These are phyloP conservation scores for Chaetoceros muelleri DNA, from an alignment of 108 stramenopile species.

Conservation along the genomic window DNA sequence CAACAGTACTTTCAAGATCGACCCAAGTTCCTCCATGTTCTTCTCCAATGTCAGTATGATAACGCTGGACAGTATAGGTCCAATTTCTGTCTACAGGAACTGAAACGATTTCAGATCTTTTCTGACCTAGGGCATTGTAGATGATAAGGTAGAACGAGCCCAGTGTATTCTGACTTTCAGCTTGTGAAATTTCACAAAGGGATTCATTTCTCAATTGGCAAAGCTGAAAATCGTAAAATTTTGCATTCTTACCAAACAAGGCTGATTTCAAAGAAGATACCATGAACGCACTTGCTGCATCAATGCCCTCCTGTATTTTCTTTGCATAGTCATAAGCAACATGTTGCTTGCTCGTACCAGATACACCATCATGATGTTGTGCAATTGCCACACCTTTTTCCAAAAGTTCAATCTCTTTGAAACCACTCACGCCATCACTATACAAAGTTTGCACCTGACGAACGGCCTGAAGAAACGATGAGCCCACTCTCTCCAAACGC, in stretches of 20 bases:
- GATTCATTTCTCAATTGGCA: conserved; percentile 83
- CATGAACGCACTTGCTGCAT: conserved; percentile 36
- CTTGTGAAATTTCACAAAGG: conserved; percentile 49
- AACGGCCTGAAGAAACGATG: conserved; percentile 59
- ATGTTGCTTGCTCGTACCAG: conserved; percentile 85
- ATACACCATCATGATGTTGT: conserved; percentile 89
- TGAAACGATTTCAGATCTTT: conserved; percentile 29
- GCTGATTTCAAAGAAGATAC: conserved; percentile 5
- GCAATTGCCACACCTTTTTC: conserved; percentile 76
- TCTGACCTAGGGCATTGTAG: conserved; percentile 73
- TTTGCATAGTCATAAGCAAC: conserved; percentile 89
- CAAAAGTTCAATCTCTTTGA: conserved; percentile 21
- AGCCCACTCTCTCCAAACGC: conserved; percentile 68
- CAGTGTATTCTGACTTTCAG: conserved; percentile 1
- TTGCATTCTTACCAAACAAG: background rate
- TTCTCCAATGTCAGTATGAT: conserved; percentile 4
- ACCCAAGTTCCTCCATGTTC: conserved; percentile 6
- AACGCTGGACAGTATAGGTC: conserved; percentile 21
- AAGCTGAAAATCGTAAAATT: conserved; percentile 28
- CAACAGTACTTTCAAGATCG: conserved; percentile 4
- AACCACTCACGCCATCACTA: background rate
- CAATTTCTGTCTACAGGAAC: conserved; percentile 49
- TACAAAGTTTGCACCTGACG: conserved; percentile 57
- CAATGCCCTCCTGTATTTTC: conserved; percentile 49
- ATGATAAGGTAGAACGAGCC: conserved; percentile 51